Evolutionary conservation across 495 filamentous ascomycete species (phyloP).

Genomic region (Lepidopterella palustris): DNA sequence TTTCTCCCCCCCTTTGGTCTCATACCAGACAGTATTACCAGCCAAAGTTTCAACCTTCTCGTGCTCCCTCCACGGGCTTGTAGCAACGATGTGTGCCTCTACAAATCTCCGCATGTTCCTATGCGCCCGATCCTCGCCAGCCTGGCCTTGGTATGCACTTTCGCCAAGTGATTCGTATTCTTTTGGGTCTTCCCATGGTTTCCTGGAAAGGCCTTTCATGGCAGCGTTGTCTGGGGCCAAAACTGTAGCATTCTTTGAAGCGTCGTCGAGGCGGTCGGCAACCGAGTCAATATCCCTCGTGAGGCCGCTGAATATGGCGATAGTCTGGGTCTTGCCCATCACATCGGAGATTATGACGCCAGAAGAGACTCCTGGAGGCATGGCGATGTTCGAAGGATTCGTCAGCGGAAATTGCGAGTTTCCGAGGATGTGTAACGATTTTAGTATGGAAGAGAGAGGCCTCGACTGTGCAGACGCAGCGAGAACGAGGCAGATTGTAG

Average conservation of each 20-base stretch:
- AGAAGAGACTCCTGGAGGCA: slow-evolving; percentile 36
- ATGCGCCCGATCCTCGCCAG: slow-evolving; percentile 72
- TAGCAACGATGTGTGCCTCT: slow-evolving; percentile 73
- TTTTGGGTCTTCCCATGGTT: slow-evolving; percentile 87
- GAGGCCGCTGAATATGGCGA: slow-evolving; percentile 85
- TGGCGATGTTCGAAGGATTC: slow-evolving; percentile 32
- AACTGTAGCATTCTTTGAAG: slow-evolving; percentile 71
- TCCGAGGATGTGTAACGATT: slow-evolving; percentile 9
- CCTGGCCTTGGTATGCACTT: slow-evolving; percentile 72
- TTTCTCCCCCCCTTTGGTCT: slow-evolving; percentile 64
- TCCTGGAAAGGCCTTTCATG: slow-evolving; percentile 70
- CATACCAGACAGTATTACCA: slow-evolving; percentile 76
- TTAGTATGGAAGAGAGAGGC: slow-evolving; percentile 16
- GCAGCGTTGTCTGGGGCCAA: slow-evolving; percentile 81
- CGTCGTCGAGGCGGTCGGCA: slow-evolving; percentile 62
- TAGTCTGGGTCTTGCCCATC: slow-evolving; percentile 68
- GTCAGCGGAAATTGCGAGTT: slow-evolving; percentile 11
- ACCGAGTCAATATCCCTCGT: slow-evolving; percentile 73
- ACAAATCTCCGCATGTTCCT: slow-evolving; percentile 77
- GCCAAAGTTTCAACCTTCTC: slow-evolving; percentile 64
- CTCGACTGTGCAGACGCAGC: slow-evolving; percentile 17
- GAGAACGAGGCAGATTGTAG: slow-evolving; percentile 13
- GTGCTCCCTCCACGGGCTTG: slow-evolving; percentile 71
- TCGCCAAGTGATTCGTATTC: slow-evolving; percentile 70
- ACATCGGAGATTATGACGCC: slow-evolving; percentile 71